These are phyloP conservation scores for Spergularia bocconei DNA, from an alignment of 148 eudicot genomes.

Conservation along the genomic window DNA sequence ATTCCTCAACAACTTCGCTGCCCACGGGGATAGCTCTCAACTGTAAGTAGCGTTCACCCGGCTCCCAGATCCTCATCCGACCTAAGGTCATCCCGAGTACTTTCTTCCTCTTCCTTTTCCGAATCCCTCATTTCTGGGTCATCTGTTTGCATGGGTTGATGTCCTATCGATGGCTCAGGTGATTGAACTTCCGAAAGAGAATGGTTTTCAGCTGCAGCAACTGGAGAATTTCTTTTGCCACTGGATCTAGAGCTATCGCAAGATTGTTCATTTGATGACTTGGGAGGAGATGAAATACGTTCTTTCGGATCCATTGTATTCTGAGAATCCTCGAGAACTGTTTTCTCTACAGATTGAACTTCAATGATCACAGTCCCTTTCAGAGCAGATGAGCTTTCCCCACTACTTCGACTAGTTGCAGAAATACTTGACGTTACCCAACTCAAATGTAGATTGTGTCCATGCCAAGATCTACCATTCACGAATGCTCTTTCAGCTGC, in stretches of 20 bases:
- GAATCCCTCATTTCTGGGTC: conserved; percentile 27
- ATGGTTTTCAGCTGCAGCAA: conserved; percentile 35
- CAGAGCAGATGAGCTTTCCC: conserved; percentile 50
- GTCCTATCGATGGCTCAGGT: conserved; percentile 27
- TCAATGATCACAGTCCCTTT: conserved; percentile 34
- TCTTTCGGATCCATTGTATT: conserved; percentile 4
- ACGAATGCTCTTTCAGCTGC: conserved; percentile 78
- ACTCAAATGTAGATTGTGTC: conserved; percentile 53
- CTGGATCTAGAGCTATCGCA: conserved; percentile 22
- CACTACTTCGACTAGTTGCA: conserved; percentile 32
- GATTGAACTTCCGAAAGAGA: conserved; percentile 35
- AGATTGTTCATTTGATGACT: conserved; percentile 23
- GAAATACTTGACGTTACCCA: conserved; percentile 51
- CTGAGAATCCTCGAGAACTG: conserved; percentile 24
- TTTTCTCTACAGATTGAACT: conserved; percentile 30
- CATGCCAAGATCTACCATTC: conserved; percentile 70
- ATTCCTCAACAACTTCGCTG: conserved; percentile 33
- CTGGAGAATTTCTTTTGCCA: conserved; percentile 35
- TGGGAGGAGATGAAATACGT: conserved; percentile 20
- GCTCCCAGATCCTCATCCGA: conserved; percentile 38
- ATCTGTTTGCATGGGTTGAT: conserved; percentile 29
- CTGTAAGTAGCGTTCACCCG: conserved; percentile 25
- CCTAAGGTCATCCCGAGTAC: conserved; percentile 30
- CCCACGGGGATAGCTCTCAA: conserved; percentile 30
- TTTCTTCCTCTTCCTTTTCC: conserved; percentile 30